These are phyloP conservation scores for Musa schizocarpa DNA, from an alignment of 176 grass and related monocot genomes.

Conservation along the genomic window DNA sequence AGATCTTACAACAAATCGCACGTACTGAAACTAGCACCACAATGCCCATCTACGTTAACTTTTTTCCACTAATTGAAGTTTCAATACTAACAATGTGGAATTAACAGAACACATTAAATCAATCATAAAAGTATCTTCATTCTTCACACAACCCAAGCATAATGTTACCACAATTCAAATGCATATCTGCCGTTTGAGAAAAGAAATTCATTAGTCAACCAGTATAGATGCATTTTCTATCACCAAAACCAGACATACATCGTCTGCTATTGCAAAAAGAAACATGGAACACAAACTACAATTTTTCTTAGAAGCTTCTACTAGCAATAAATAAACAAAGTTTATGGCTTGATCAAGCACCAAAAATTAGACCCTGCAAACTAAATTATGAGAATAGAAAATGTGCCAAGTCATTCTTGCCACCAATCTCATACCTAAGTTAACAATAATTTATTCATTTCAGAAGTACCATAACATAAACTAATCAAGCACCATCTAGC, in stretches of 20 bases:
- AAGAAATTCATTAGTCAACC: background rate
- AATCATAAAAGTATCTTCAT: background rate
- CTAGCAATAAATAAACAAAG: background rate
- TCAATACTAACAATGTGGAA: no score
- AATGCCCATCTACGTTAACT: no score
- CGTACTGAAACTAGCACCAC: no score
- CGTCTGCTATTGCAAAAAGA: no score
- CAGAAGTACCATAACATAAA: background rate
- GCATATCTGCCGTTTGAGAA: background rate
- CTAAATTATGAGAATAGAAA: background rate
- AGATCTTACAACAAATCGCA: no score
- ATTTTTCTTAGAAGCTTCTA: background rate
- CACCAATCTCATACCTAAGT: background rate
- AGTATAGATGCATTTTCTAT: background rate
- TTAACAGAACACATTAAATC: background rate
- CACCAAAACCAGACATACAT: background rate
- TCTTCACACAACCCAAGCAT: background rate
- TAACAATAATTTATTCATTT: background rate
- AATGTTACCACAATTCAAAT: background rate
- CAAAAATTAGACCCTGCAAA: no score
- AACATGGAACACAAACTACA: no score
- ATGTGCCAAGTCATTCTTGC: background rate
- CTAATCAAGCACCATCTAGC: background rate
- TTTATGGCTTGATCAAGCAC: background rate
- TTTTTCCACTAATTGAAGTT: no score